Evolutionary conservation across 805 yeast genomes (phyloP), one percentile per base, ranked within the genome.

Genomic region (Hemisphaericaspora nanyangensis): DNA sequence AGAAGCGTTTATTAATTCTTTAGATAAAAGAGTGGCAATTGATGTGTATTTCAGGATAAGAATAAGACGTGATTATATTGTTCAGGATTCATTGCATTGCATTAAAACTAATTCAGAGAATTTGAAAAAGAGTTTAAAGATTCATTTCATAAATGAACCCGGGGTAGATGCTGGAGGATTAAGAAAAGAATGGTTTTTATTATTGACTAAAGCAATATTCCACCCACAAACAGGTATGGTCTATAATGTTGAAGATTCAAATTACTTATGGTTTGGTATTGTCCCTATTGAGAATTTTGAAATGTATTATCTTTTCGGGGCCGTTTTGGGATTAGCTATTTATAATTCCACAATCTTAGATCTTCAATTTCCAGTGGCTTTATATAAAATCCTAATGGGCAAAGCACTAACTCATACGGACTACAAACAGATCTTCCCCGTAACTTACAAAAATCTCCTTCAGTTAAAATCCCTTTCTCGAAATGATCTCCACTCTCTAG

Each of bases 101-200:
- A 76, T 84, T 26, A 74, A 79, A 48, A 60, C 68, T 3, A 78
- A 78, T 49, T 70, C 67, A 30, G 56, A 58, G 8, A 86, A 85
- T 51, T 67, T 89, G 42, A 79, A 83, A 50, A 89, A 90, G 53
- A 76, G 87, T 1, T 60, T 91, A 22, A 74, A 79, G 45, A 82
- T 93, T 7, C 90, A 85, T 50, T 91, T 93, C 57, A 64, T 82
- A 4, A 81, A 81, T 43, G 99, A 91, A 54, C 95, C 90, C 0
- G 99, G 98, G 0, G 76, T 91, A 17, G 99, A 91, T 64, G 97
- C 89, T 1, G 98, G 99, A 2, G 99, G 99, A 0, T 70, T 91
- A 42, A 79, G 83, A 51, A 90, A 89, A 54, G 99, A 91, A 54
- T 91, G 99, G 99, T 90, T 93, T 58, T 67, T 79, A 34, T 61